Evolutionary conservation across 2,329 filamentous ascomycete genomes (phyloP).

Genomic region (Emmonsiellopsis sp.): DNA sequence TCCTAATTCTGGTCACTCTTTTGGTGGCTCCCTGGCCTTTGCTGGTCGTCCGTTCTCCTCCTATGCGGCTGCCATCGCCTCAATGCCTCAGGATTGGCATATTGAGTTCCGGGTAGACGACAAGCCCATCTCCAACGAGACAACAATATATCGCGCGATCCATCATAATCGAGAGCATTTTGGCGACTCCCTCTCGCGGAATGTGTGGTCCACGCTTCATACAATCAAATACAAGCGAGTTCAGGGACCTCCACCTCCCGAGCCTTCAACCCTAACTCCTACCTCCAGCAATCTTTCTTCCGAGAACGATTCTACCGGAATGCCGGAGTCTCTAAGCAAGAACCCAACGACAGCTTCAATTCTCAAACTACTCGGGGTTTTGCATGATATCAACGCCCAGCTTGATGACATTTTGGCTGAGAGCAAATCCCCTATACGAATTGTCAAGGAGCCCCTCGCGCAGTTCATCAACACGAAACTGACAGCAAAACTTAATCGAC

Average conservation of each 20-base stretch:
- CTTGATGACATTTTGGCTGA: conserved; percentile 82
- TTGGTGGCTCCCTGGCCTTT: conserved; percentile 45
- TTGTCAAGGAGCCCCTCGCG: conserved; percentile 73
- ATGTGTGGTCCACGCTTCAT: conserved; percentile 84
- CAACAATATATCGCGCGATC: conserved; percentile 90
- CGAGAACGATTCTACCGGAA: conserved; percentile 49
- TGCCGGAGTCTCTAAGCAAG: conserved; percentile 73
- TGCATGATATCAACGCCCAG: conserved; percentile 88
- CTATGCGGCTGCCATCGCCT: conserved; percentile 75
- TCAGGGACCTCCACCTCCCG: conserved; percentile 67
- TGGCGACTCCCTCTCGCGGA: conserved; percentile 61
- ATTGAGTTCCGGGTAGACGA: conserved; percentile 87
- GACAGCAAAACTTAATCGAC: conserved; percentile 92
- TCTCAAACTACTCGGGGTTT: conserved; percentile 73
- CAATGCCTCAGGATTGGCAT: conserved; percentile 86
- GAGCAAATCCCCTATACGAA: conserved; percentile 58
- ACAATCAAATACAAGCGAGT: conserved; percentile 87
- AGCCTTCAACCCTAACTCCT: conserved; percentile 55
- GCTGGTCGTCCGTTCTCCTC: conserved; percentile 55
- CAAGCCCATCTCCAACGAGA: conserved; percentile 78
- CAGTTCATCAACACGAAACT: conserved; percentile 99
- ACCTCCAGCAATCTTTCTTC: conserved; percentile 37
- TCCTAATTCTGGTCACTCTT: conserved; percentile 33
- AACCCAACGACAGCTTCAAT: conserved; percentile 81
- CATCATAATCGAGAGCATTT: conserved; percentile 57